These are phyloP conservation scores for Exophiala spinifera DNA, from an alignment of 2,329 filamentous ascomycete genomes.

Conservation along the genomic window DNA sequence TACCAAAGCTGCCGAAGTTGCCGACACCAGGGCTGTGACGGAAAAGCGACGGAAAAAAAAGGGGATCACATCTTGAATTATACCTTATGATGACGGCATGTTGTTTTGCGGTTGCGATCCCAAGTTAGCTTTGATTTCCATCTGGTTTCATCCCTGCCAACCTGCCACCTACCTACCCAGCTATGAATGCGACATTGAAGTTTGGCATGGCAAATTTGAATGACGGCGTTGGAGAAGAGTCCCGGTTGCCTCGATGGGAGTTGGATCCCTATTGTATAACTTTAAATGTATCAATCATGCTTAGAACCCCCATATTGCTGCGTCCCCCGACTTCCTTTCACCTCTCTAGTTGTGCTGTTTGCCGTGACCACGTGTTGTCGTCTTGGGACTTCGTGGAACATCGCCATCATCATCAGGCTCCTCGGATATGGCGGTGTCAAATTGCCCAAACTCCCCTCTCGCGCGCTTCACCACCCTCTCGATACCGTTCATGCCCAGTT, in stretches of 20 bases:
- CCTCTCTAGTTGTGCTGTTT: constrained; percentile 6
- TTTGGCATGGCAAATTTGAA: neutral
- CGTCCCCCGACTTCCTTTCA: neutral
- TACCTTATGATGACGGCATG: too few species aligned
- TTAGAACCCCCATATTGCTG: neutral
- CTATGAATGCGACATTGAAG: neutral
- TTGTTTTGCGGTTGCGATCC: neutral
- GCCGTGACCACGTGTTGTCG: constrained; percentile 6
- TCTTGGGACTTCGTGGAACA: constrained; percentile 9
- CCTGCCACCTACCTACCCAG: too few species aligned
- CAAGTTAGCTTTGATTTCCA: neutral
- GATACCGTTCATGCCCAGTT: constrained; percentile 78
- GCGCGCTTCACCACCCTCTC: constrained; percentile 67
- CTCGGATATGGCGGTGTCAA: constrained; percentile 22
- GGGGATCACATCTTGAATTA: constrained; percentile 1
- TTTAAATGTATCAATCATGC: constrained; percentile 11
- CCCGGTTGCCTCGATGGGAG: neutral
- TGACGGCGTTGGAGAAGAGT: neutral
- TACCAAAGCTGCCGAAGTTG: constrained; percentile 14
- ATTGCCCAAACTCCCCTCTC: constrained; percentile 31
- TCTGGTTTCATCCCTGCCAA: neutral
- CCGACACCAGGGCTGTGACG: constrained; percentile 13
- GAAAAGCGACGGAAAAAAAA: neutral
- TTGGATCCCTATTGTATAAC: constrained; percentile 4
- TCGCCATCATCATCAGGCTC: constrained; percentile 7